Evolutionary conservation across 345 rosid species (phyloP), one percentile per base, ranked within the genome.

Genomic region (thale cress (Arabidopsis thaliana)): DNA sequence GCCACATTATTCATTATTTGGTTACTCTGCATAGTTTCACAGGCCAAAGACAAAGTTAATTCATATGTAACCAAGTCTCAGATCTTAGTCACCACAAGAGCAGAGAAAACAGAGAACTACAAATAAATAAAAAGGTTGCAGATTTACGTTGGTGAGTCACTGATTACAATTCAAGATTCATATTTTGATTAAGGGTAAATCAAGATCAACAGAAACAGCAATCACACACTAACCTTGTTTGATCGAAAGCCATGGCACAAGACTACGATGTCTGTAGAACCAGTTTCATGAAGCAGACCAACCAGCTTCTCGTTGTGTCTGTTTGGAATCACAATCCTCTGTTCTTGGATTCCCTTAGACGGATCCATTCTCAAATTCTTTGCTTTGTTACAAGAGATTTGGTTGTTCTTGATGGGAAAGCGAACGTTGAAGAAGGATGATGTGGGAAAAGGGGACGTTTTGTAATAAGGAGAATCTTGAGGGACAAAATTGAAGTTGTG

Each of bases 241-340:
- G 93, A 85, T 71, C 72, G 77, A 70, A 85, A 88, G 11, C 97
- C 96, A 65, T 91, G 97, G 85, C 96, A 91, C 33, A 89, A 45
- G 71, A 91, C 65, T 8, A 84, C 85, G 38, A 89, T 73, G 77
- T 88, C 84, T 67, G 33, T 66, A 1, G 96, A 89, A 59, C 87
- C 87, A 67, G 93, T 82, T 14, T 92, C 92, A 55, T 89, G 91
- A 25, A 92, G 74, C 46, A 88, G 66, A 6, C 98, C 96, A 44
- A 88, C 85, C 8, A 93, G 88, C 71, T 85, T 90, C 72, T 90
- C 90, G 0, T 86, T 89, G 60, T 84, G 75, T 24, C 78, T 80
- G 81, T 90, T 93, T 49, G 77, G 72, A 60, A 93, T 79, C 4
- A 83, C 46, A 34, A 90, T 49, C 73, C 61, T 85, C 67, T 80